Conservation (phyloP, 345 rosid species). For the Abelmoschus esculentus region DNA sequence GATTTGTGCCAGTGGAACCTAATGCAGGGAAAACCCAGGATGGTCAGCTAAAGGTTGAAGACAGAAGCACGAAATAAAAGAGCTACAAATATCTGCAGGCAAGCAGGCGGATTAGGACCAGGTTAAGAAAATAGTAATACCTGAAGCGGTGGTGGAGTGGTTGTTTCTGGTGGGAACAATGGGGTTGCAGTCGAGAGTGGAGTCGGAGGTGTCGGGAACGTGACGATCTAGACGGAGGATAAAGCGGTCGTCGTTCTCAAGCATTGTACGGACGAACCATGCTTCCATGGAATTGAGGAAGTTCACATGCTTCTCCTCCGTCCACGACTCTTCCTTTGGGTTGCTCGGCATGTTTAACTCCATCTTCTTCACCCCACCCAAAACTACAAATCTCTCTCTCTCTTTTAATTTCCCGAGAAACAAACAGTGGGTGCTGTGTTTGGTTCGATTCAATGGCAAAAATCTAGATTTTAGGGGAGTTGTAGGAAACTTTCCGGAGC, state of each 20-base stretch:
- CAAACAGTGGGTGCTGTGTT: neutral
- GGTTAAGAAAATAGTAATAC: neutral
- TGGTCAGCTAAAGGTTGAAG: neutral
- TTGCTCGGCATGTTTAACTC: neutral
- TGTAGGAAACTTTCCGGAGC: neutral
- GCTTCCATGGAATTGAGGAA: constrained; percentile 34
- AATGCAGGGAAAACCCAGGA: neutral
- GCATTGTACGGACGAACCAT: constrained; percentile 30
- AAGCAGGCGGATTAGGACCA: too few relatives aligned
- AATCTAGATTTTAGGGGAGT: neutral
- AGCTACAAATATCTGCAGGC: neutral
- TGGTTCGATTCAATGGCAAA: neutral
- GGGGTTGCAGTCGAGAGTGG: constrained; percentile 23
- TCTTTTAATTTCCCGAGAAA: constrained; percentile 2
- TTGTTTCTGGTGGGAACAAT: constrained; percentile 12
- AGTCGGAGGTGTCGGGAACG: constrained; percentile 32
- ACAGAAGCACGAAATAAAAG: too few relatives aligned
- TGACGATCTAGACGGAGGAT: constrained; percentile 31
- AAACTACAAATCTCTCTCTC: neutral
- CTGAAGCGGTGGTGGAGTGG: neutral
- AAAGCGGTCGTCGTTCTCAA: constrained; percentile 15
- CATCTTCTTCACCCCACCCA: neutral
- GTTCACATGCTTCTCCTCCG: constrained; percentile 33
- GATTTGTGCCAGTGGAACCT: neutral
- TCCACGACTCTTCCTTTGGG: constrained; percentile 21